Evolutionary conservation across 306 rosid genomes (phyloP).

Genomic region (Fragaria iinumae): DNA sequence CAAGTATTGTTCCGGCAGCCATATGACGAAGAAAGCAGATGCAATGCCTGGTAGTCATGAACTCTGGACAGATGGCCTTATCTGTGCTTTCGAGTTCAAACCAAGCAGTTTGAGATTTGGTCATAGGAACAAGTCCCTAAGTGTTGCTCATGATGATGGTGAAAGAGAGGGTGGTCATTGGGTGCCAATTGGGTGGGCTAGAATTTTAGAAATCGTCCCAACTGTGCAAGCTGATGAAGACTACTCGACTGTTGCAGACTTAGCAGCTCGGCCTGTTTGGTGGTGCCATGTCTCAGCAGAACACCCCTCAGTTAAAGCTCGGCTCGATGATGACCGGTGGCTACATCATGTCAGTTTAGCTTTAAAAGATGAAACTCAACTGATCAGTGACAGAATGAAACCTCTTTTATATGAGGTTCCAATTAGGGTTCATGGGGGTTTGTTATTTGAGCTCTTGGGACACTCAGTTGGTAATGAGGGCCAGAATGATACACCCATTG

Average conservation of each 20-base stretch:
- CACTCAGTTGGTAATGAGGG: slow-evolving; percentile 76
- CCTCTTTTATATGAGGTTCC: slow-evolving; percentile 95
- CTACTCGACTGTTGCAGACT: slow-evolving; percentile 75
- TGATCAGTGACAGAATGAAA: slow-evolving; percentile 87
- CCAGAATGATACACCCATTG: slow-evolving; percentile 91
- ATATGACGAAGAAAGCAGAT: slow-evolving; percentile 43
- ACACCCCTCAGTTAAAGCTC: slow-evolving; percentile 56
- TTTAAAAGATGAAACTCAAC: slow-evolving; percentile 68
- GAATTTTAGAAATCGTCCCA: slow-evolving; percentile 77
- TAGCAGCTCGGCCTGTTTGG: slow-evolving; percentile 88
- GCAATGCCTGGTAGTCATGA: slow-evolving; percentile 36
- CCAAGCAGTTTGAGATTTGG: slow-evolving; percentile 30
- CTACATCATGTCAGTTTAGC: slow-evolving; percentile 82
- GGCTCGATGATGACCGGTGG: slow-evolving; percentile 83
- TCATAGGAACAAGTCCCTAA: slow-evolving; percentile 31
- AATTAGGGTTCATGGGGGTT: slow-evolving; percentile 89
- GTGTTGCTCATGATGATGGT: slow-evolving; percentile 28
- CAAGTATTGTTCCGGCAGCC: slow-evolving; percentile 31
- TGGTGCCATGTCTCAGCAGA: slow-evolving; percentile 90
- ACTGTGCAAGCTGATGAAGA: slow-evolving; percentile 58
- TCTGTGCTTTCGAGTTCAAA: slow-evolving; percentile 83
- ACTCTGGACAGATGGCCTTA: slow-evolving; percentile 88
- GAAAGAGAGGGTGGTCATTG: slow-evolving; percentile 55
- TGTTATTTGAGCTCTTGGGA: slow-evolving; percentile 91
- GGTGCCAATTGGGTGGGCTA: slow-evolving; percentile 92